phyloP scores from a whole-genome alignment of 108 stramenopile genomes.

The Epithemia pelagica region DNA sequence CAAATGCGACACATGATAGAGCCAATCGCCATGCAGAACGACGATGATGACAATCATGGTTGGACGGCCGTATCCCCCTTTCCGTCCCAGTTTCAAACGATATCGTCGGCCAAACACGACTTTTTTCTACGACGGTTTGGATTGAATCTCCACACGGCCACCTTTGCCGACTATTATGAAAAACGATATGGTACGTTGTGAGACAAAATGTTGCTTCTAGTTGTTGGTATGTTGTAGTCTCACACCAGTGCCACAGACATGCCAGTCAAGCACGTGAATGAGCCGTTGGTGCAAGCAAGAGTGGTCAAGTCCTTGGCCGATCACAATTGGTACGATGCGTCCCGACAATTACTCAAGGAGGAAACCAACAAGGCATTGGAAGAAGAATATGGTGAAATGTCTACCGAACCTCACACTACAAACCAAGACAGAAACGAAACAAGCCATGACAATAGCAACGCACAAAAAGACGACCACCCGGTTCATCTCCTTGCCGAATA shows the following conservation, averaged over 20 bases:
- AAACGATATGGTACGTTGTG: slow-evolving; percentile 2
- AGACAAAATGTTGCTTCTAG: too few species aligned
- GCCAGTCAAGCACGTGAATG: background rate
- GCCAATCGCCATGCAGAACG: too few species aligned
- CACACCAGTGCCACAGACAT: too few species aligned
- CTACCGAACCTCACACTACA: background rate
- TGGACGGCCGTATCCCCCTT: background rate
- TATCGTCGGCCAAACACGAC: background rate
- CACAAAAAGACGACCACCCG: background rate
- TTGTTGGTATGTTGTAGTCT: too few species aligned
- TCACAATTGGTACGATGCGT: background rate
- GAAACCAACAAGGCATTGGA: too few species aligned
- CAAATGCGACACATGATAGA: background rate
- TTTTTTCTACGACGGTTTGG: background rate
- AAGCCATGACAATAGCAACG: slow-evolving; percentile 5
- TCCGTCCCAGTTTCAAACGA: background rate
- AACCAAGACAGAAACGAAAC: slow-evolving; percentile 2
- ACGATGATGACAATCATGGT: background rate
- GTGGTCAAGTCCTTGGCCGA: background rate
- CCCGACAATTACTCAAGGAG: too few species aligned
- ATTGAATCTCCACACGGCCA: slow-evolving; percentile 13
- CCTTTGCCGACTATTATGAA: slow-evolving; percentile 9
- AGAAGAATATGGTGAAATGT: too few species aligned
- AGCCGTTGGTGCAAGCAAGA: background rate
- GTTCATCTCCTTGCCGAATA: slow-evolving; percentile 41